These are phyloP conservation scores for Termitomyces heimii DNA, from an alignment of 768 basidiomycete species.

Conservation along the genomic window DNA sequence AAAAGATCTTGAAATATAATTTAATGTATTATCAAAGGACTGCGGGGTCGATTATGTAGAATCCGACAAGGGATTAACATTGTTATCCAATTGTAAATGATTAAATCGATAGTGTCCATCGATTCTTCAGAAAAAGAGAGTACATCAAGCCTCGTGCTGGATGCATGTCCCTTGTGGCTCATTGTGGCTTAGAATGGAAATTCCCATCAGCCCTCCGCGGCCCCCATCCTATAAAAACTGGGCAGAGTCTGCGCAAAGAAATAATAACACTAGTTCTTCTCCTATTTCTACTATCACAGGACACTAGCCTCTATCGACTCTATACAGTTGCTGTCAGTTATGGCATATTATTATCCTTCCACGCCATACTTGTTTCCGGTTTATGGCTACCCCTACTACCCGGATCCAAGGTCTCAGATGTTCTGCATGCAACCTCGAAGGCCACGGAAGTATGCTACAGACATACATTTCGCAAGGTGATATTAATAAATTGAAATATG, in stretches of 20 bases:
- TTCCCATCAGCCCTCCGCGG: neutral
- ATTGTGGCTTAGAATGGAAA: neutral
- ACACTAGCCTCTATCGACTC: neutral
- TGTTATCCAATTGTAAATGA: neutral
- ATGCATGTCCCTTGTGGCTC: neutral
- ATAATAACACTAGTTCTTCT: neutral
- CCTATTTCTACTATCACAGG: neutral
- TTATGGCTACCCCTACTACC: neutral
- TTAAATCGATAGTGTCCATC: neutral
- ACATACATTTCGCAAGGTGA: neutral
- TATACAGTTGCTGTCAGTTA: neutral
- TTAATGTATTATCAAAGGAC: neutral
- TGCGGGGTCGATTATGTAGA: too few relatives aligned
- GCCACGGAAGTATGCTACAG: neutral
- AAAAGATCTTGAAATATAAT: neutral
- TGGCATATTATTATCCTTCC: neutral
- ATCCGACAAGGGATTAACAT: neutral
- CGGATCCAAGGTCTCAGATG: neutral
- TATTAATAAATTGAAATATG: neutral
- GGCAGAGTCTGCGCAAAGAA: neutral
- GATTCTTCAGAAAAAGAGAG: neutral
- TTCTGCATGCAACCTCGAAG: neutral
- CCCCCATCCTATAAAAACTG: neutral
- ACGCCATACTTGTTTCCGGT: neutral
- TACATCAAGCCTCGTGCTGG: neutral